Evolutionary conservation across 805 yeast species (phyloP), one percentile per base, ranked within the genome.

Genomic region (Wickerhamomyces mucosus): DNA sequence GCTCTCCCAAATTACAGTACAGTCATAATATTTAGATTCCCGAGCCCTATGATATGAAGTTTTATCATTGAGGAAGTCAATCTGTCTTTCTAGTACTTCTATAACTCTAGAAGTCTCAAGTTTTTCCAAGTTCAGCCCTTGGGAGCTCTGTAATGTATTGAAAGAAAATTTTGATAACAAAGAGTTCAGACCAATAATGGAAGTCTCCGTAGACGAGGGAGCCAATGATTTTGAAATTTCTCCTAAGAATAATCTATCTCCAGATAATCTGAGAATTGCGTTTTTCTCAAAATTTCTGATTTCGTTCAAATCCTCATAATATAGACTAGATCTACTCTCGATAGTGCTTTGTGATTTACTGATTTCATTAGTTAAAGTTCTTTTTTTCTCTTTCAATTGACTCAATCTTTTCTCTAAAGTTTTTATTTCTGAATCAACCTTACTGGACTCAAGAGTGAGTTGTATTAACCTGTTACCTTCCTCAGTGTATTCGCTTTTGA

Each of bases 311-410:
- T 59, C 43, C 21, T 60, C 62, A 7, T 66, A 56, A 36, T 63
- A 63, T 26, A 57, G 52, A 4, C 71, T 61, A 0, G 71, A 51
- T 29, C 58, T 53, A 40, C 73, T 67, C 34, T 69, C 73, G 18
- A 69, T 51, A 4, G 68, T 62, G 9, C 72, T 65, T 38, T 64
- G 60, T 0, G 72, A 65, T 9, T 55, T 55, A 10, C 51, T 51
- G 17, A 67, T 63, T 44, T 69, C 75, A 7, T 31, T 21, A 10
- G 40, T 42, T 6, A 69, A 22, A 2, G 56, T 42, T 3, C 27
- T 32, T 28, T 56, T 58, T 38, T 59, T 65, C 1, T 46, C 43
- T 19, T 47, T 49, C 18, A 67, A 45, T 8, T 50, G 49, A 7
- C 27, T 21, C 12, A 69, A 38, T 24, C 59, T 49, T 8, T 35